Evolutionary conservation across 2,329 filamentous ascomycete genomes (phyloP).

Genomic region (Alternaria infectoria): DNA sequence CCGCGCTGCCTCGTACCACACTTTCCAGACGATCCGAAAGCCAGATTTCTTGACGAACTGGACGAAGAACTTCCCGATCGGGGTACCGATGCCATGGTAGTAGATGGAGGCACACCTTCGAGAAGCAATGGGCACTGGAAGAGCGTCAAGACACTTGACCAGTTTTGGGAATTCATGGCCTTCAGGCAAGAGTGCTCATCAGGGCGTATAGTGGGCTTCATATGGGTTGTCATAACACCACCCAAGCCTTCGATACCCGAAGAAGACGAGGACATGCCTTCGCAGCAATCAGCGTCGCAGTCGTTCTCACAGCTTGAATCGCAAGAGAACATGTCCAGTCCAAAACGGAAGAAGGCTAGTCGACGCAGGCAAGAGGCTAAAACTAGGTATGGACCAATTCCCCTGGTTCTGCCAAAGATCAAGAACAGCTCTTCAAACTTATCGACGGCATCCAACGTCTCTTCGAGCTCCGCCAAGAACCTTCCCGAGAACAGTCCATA

Average conservation of each 20-base stretch:
- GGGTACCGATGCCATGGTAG: constrained; percentile 37
- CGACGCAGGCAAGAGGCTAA: constrained; percentile 31
- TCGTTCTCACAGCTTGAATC: constrained; percentile 24
- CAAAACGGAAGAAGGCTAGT: constrained; percentile 22
- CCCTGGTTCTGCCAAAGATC: constrained; percentile 67
- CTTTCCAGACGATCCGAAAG: constrained; percentile 95
- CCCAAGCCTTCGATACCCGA: constrained; percentile 50
- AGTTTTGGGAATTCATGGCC: constrained; percentile 99
- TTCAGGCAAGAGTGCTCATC: constrained; percentile 95
- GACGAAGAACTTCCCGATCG: constrained; percentile 78
- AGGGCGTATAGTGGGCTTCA: constrained; percentile 88
- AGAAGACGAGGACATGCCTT: constrained; percentile 37
- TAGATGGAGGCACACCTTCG: constrained; percentile 49
- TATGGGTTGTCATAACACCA: constrained; percentile 86
- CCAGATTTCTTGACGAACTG: constrained; percentile 84
- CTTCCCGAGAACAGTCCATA: constrained; percentile 62
- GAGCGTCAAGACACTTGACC: constrained; percentile 80
- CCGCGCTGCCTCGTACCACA: constrained; percentile 85
- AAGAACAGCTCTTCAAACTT: constrained; percentile 59
- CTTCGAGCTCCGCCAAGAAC: constrained; percentile 45
- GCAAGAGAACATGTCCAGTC: constrained; percentile 19
- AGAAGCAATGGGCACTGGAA: constrained; percentile 76
- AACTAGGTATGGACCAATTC: constrained; percentile 63
- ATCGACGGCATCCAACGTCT: constrained; percentile 57
- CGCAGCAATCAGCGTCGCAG: constrained; percentile 30